These are phyloP conservation scores for Magnaporthales sp. DNA, from an alignment of 2,329 filamentous ascomycete genomes.

Conservation along the genomic window DNA sequence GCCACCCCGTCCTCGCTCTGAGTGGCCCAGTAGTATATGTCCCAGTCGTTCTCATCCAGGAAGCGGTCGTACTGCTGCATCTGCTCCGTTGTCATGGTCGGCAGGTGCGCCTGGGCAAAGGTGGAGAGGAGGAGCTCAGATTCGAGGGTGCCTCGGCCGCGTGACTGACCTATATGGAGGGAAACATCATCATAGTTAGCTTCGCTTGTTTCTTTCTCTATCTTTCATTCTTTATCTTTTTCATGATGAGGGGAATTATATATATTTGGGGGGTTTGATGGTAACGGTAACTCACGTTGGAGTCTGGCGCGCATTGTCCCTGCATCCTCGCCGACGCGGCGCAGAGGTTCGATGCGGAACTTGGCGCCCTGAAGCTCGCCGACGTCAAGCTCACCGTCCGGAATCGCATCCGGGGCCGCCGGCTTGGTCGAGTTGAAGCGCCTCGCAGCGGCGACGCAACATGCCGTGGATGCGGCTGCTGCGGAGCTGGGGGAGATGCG, in stretches of 20 bases:
- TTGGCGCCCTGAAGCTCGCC: constrained; percentile 80
- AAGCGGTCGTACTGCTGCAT: constrained; percentile 83
- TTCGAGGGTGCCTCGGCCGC: constrained; percentile 92
- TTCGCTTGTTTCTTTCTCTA: constrained; percentile 1
- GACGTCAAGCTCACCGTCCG: constrained; percentile 56
- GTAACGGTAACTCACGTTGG: constrained; percentile 39
- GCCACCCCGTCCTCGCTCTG: constrained; percentile 49
- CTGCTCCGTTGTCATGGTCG: constrained; percentile 62
- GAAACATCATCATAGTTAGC: background rate
- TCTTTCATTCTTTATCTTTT: background rate
- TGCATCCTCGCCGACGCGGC: constrained; percentile 72
- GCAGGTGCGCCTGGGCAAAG: constrained; percentile 76
- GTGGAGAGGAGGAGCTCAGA: constrained; percentile 93
- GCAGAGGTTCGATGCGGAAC: constrained; percentile 86
- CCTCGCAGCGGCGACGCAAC: constrained; percentile 5
- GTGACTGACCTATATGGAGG: constrained; percentile 68
- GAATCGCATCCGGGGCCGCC: constrained; percentile 17
- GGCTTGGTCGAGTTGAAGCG: constrained; percentile 2
- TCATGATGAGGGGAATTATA: background rate
- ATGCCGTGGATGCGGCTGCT: background rate
- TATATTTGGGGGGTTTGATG: constrained; percentile 8
- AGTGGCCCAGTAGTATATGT: constrained; percentile 99
- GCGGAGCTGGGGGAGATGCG: constrained; percentile 3
- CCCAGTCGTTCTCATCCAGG: constrained; percentile 99
- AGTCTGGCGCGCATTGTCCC: constrained; percentile 84